Conservation (phyloP, 1,284 basidiomycete genomes). For the Ceratobasidium sp. region DNA sequence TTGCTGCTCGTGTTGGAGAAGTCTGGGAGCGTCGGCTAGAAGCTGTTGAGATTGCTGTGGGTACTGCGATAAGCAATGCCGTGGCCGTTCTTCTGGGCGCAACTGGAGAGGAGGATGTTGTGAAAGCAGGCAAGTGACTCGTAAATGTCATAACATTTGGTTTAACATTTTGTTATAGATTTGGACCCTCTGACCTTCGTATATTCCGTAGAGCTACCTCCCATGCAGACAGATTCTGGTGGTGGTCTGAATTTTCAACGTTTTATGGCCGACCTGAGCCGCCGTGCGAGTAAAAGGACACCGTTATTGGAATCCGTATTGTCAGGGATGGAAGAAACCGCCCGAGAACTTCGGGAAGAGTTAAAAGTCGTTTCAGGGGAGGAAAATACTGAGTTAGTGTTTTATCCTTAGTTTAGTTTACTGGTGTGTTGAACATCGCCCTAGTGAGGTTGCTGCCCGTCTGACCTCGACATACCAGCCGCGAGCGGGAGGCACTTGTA, state of each 20-base stretch:
- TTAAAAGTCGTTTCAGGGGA: slow-evolving; percentile 59
- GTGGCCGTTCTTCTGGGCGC: not conserved
- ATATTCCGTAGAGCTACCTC: slow-evolving; percentile 63
- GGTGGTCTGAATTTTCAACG: slow-evolving; percentile 58
- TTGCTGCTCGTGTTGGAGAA: slow-evolving; percentile 46
- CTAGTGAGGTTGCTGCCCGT: slow-evolving; percentile 51
- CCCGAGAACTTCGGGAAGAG: slow-evolving; percentile 66
- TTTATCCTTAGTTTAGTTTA: not conserved
- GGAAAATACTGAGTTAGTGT: slow-evolving; percentile 55
- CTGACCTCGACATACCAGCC: slow-evolving; percentile 55
- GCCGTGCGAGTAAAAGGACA: slow-evolving; percentile 69
- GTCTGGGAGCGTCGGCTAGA: slow-evolving; percentile 43
- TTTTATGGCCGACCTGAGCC: slow-evolving; percentile 61
- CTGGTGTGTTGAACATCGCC: slow-evolving; percentile 17
- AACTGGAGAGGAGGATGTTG: not conserved
- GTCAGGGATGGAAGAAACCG: slow-evolving; percentile 65
- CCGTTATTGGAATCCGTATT: slow-evolving; percentile 68
- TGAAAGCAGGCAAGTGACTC: slow-evolving; percentile 22
- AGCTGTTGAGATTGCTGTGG: slow-evolving; percentile 37
- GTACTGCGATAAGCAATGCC: slow-evolving; percentile 22
- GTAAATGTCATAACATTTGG: not conserved
- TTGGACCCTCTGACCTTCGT: slow-evolving; percentile 63
- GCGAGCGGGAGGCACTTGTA: slow-evolving; percentile 52
- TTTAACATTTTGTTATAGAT: slow-evolving; percentile 55
- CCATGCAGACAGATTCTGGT: slow-evolving; percentile 61